A percentile compares a stretch with the other conserved stretches of the same genome.
phyloP scores from a whole-genome alignment of 306 rosid genomes.

The Rosa lucieae region DNA sequence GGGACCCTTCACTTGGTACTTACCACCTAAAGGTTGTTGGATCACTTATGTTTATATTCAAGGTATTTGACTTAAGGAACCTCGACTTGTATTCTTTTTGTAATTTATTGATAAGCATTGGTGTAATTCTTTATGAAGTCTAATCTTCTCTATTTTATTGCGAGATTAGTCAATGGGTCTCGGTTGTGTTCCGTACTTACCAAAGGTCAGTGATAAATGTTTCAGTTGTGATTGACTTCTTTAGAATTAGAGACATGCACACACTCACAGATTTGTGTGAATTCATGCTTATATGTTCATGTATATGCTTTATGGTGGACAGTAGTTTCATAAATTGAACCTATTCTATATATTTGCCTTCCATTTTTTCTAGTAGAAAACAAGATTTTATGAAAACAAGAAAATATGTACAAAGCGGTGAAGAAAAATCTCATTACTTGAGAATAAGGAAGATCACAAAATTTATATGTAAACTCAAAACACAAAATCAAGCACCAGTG shows the following conservation, averaged over 20 bases:
- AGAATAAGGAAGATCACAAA: not conserved
- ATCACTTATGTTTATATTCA: slow-evolving; percentile 97
- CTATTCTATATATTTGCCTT: not conserved
- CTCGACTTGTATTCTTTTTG: not conserved
- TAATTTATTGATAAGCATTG: not conserved
- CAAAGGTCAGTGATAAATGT: slow-evolving; percentile 66
- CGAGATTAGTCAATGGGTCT: slow-evolving; percentile 93
- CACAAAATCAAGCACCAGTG: not conserved
- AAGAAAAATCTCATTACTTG: not conserved
- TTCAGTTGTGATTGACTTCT: not conserved
- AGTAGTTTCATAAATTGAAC: not conserved
- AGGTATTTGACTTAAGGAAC: slow-evolving; percentile 47
- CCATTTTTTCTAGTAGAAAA: not conserved
- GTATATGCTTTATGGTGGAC: not conserved
- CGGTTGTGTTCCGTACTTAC: slow-evolving; percentile 92
- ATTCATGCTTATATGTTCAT: not conserved
- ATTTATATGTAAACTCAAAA: too few species aligned
- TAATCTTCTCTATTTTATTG: slow-evolving; percentile 40
- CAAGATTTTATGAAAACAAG: not conserved
- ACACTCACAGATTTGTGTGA: not conserved
- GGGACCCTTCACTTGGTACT: slow-evolving; percentile 95
- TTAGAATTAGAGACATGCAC: not conserved
- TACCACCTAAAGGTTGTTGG: slow-evolving; percentile 92
- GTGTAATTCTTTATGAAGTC: slow-evolving; percentile 26
- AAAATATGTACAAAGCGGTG: not conserved